Evolutionary conservation across 257 asterid species (phyloP).

Genomic region (Gentiana dahurica): DNA sequence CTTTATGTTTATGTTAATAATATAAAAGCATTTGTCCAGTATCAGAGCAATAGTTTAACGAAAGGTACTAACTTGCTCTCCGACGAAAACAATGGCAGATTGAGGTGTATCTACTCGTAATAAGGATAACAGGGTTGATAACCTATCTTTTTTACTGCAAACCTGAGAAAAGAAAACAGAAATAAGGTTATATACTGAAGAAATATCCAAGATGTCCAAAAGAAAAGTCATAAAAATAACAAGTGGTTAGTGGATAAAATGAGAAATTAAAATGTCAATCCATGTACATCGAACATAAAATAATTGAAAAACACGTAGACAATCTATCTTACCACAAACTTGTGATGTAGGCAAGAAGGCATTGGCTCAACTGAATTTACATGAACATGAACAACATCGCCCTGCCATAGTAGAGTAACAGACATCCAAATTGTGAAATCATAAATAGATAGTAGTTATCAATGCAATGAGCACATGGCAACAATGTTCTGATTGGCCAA

Average conservation of each 20-base stretch:
- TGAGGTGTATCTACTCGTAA: constrained; percentile 62
- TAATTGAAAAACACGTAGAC: neutral
- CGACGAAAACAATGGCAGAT: constrained; percentile 82
- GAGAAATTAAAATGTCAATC: neutral
- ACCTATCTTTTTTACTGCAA: constrained; percentile 60
- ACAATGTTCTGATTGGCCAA: constrained; percentile 14
- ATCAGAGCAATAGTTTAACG: constrained; percentile 4
- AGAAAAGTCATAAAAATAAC: neutral
- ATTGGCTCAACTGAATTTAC: constrained; percentile 70
- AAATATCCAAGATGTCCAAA: neutral
- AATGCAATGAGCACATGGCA: neutral
- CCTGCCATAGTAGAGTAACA: constrained; percentile 29
- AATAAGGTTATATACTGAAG: no score
- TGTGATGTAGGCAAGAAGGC: constrained; percentile 81
- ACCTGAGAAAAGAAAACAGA: constrained; percentile 34
- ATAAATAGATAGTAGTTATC: neutral
- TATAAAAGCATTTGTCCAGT: no score
- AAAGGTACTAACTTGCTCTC: constrained; percentile 68
- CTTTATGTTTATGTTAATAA: neutral
- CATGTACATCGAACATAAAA: no score
- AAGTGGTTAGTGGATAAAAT: neutral
- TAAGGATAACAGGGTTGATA: constrained; percentile 47
- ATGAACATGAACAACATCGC: constrained; percentile 69
- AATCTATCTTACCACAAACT: constrained; percentile 66
- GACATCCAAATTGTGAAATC: constrained; percentile 5